Conservation (phyloP, 1,284 basidiomycete species). For the Afroboletus lepidellus region DNA sequence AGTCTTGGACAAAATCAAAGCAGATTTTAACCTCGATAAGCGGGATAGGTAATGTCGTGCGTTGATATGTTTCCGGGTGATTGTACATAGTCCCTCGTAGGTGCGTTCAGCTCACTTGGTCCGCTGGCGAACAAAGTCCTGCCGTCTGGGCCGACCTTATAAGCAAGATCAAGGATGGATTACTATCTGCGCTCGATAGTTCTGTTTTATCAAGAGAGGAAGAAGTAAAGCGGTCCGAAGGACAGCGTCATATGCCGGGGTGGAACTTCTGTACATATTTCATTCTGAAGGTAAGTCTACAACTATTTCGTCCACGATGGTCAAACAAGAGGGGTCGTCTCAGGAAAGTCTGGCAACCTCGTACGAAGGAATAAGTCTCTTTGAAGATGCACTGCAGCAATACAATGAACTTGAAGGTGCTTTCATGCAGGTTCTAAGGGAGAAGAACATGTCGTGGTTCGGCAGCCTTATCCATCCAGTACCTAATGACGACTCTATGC, state of each 20-base stretch:
- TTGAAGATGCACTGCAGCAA: slow-evolving; percentile 85
- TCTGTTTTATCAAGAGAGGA: slow-evolving; percentile 81
- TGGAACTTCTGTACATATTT: slow-evolving; percentile 99
- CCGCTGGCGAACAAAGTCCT: slow-evolving; percentile 68
- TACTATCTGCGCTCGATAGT: slow-evolving; percentile 79
- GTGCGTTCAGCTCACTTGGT: slow-evolving; percentile 79
- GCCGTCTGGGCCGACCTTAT: slow-evolving; percentile 88
- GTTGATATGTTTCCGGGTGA: slow-evolving; percentile 17
- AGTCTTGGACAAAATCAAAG: slow-evolving; percentile 87
- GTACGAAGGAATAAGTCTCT: slow-evolving; percentile 86
- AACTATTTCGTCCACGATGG: background rate
- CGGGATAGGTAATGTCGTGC: slow-evolving; percentile 68
- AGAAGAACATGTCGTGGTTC: slow-evolving; percentile 89
- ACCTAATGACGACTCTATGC: slow-evolving; percentile 77
- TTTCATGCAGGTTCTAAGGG: slow-evolving; percentile 77
- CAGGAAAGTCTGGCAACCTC: slow-evolving; percentile 94
- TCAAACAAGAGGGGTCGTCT: background rate
- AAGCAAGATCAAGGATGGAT: slow-evolving; percentile 86
- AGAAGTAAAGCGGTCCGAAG: slow-evolving; percentile 83
- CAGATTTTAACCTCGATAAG: slow-evolving; percentile 91
- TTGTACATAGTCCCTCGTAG: slow-evolving; percentile 40
- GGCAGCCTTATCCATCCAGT: slow-evolving; percentile 73
- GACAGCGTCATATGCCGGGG: slow-evolving; percentile 83
- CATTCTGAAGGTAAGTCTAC: slow-evolving; percentile 73
- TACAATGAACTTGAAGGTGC: slow-evolving; percentile 91